Percentiles rank a stretch among this genome's conserved stretches.
Conservation (phyloP, 257 asterid species). For the Primulina eburnea region DNA sequence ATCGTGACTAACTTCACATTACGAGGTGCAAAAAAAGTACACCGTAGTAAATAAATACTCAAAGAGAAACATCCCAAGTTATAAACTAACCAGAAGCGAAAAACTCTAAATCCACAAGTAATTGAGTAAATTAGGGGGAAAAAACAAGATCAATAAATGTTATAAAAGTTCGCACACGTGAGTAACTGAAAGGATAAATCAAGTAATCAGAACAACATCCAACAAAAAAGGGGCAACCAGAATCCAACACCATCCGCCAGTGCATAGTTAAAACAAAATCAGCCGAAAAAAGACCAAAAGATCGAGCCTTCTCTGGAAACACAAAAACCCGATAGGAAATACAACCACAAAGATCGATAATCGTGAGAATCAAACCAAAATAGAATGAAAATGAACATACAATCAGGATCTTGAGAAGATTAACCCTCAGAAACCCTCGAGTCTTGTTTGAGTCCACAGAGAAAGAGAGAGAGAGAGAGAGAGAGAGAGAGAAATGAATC, state of each 20-base stretch:
- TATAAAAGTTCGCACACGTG: constrained; percentile 5
- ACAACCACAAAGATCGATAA: constrained; percentile 31
- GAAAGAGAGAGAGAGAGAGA: no score
- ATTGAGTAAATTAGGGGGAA: neutral
- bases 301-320: constrained; percentile 31
- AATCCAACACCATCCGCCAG: constrained; percentile 31
- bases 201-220: constrained; percentile 31
- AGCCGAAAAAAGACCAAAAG: constrained; percentile 33
- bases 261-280: constrained; percentile 30
- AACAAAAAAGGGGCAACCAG: constrained; percentile 25
- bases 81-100: neutral
- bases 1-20: constrained; percentile 1
- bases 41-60: neutral
- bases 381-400: neutral
- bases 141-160: neutral
- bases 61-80: constrained; percentile 7
- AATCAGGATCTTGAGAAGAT: constrained; percentile 19
- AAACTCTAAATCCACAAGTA: constrained; percentile 12
- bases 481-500: constrained; percentile 24
- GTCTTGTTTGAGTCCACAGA: constrained; percentile 39
- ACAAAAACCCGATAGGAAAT: constrained; percentile 21
- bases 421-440: constrained; percentile 32
- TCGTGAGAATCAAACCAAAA: constrained; percentile 19
- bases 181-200: constrained; percentile 29
- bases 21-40: constrained; percentile 17